Evolutionary conservation across 768 basidiomycete genomes (phyloP), one percentile per base, ranked within the genome.

Genomic region (Neoboletus subvelutipes): DNA sequence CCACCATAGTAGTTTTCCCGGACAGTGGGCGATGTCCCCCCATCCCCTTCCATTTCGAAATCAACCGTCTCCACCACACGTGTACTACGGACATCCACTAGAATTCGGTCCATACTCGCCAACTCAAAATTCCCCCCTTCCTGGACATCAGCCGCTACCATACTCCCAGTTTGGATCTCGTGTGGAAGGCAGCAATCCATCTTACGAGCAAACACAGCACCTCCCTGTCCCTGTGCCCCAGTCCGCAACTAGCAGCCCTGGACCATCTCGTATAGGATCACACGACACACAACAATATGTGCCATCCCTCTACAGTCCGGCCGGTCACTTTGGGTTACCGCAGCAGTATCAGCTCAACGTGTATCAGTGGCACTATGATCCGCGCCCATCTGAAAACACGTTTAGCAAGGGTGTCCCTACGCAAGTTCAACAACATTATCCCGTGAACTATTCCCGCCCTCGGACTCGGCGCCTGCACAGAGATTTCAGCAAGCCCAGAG

Each of bases 331-430:
- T 60, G 41, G 69, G 13, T 80, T 77, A 57, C 62, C 75, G 0
- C 75, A 73, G 9, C 65, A 72, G 0, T 77, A 74, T 47, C 70
- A 73, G 1, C 59, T 70, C 7, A 66, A 75, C 1, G 71, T 76
- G 41, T 79, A 76, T 66, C 75, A 68, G 81, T 85, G 79, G 76
- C 84, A 83, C 58, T 63, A 80, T 22, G 75, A 76, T 39, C 70
- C 71, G 52, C 59, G 67, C 51, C 28, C 71, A 2, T 31, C 70
- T 60, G 20, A 54, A 59, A 37, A 59, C 36, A 20, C 58, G 51
- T 73, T 70, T 18, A 71, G 73, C 34, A 74, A 73, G 5, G 56
- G 57, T 3, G 57, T 63, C 5, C 62, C 52, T n/a, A 61, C 61
- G 13, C 60, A 71, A 20, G 77, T 76, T 58, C 74, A 70, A 26